Base-by-base conservation (phyloP, 176 grass and related monocot genomes). In the Paspalum notatum region DNA sequence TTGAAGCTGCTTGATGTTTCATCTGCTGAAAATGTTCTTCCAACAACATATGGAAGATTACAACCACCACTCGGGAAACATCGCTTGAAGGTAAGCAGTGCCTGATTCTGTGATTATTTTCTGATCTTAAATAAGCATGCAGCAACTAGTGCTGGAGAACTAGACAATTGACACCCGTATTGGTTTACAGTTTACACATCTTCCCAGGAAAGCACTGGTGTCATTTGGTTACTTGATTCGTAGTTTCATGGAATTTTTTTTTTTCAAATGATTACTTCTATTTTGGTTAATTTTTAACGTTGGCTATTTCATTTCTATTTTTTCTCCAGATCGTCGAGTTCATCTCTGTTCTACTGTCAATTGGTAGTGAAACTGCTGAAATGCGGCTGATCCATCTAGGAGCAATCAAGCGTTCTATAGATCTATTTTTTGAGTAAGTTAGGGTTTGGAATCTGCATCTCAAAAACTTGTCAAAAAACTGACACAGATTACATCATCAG, bases 341-440 rank as follows among this genome's bases (percentile, higher is more conserved):
- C 75, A 90, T 99, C 70, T 99, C 90, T 40, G 92, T 95, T 85
- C 84, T 99, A 76, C 84, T 99, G 55, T 88, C 96, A 39, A 93
- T 99, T 80, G 96, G 92, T 80, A 95, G 88, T 77, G 88, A 90
- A 87, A 61, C 83, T 78, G 92, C 92, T 20, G 96, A 99, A 87
- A 78, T 65, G 18, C 80, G 86, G 64, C 79, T 99, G 76, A 90
- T 91, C 78, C 73, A 83, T 25, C 88, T 91, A 60, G 92, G 96
- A 72, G 92, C 96, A 65, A 93, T 99, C 67, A 93, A 91, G 79
- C 56, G 26, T 50, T 70, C 83, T 83, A 77, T 95, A 83, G 82
- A 95, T 93, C 88, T 99, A 75, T 90, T 99, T 80, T 99, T 99
- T 82, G 92, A 99, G 96, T 99, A 91, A 87, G 96, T 93, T 78